phyloP scores from a whole-genome alignment of 306 rosid species.

The Mucuna pruriens region DNA sequence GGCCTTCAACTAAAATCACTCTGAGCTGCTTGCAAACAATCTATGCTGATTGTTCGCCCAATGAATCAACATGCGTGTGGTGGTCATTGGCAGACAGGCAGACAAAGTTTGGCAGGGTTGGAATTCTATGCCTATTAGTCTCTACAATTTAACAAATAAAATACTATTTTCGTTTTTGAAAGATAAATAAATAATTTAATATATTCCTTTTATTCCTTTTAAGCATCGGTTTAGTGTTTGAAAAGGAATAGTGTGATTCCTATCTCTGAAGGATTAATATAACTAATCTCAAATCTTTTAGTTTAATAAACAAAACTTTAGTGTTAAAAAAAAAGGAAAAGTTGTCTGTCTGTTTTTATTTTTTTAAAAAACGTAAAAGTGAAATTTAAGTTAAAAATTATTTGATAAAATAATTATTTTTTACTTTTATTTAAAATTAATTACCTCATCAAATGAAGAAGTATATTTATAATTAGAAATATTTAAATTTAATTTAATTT shows the following conservation, averaged over 20 bases:
- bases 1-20: neutral
- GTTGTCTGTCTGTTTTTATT: too few relatives aligned
- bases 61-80: neutral
- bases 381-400: too few relatives aligned
- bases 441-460: too few relatives aligned
- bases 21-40: neutral
- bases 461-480: too few relatives aligned
- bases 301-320: neutral
- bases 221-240: neutral
- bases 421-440: too few relatives aligned
- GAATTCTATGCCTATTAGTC: neutral
- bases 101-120: constrained; percentile 25
- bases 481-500: too few relatives aligned
- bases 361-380: too few relatives aligned
- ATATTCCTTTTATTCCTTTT: neutral
- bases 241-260: neutral
- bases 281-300: neutral
- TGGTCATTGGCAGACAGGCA: constrained; percentile 16
- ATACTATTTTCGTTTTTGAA: neutral
- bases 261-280: neutral
- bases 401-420: too few relatives aligned
- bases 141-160: neutral
- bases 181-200: neutral
- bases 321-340: neutral
- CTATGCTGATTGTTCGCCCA: neutral